A percentile compares a stretch with the other conserved stretches of the same genome.
These are phyloP conservation scores for Mychonastes homosphaera DNA, from an alignment of 139 green algal species.

Conservation along the genomic window DNA sequence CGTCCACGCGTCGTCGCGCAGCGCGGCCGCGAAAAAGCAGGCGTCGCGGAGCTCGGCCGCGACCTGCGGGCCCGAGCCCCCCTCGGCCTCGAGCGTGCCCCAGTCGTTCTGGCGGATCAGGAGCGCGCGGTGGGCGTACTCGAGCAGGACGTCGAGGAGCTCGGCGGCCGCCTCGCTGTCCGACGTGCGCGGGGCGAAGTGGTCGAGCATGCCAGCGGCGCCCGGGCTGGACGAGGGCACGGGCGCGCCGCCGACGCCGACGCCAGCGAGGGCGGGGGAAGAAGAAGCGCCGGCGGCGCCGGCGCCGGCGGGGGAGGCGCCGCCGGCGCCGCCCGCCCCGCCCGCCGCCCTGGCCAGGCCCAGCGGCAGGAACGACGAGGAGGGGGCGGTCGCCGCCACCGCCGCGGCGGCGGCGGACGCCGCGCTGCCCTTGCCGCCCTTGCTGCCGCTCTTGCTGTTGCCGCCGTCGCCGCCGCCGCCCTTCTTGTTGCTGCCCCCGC, in stretches of 20 bases:
- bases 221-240: no score
- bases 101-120: conserved; percentile 32
- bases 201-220: neutral
- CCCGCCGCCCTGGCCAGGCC: neutral
- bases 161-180: neutral
- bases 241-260: no score
- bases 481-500: neutral
- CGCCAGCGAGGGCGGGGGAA: no score
- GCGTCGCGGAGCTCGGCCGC: conserved; percentile 12
- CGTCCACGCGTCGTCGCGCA: conserved; percentile 31
- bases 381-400: neutral
- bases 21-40: conserved; percentile 32
- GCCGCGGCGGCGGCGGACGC: neutral
- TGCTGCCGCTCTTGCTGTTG: conserved; percentile 3
- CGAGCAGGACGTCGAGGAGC: conserved; percentile 26
- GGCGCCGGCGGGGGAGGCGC: neutral
- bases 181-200: neutral
- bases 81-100: conserved; percentile 10
- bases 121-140: conserved; percentile 35
- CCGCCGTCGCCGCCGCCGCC: conserved; percentile 1
- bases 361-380: neutral
- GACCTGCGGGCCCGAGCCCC: conserved; percentile 13
- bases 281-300: neutral
- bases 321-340: neutral
- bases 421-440: neutral